Base-by-base conservation (phyloP, 441 rosid genomes). In the Kokia cookei region DNA sequence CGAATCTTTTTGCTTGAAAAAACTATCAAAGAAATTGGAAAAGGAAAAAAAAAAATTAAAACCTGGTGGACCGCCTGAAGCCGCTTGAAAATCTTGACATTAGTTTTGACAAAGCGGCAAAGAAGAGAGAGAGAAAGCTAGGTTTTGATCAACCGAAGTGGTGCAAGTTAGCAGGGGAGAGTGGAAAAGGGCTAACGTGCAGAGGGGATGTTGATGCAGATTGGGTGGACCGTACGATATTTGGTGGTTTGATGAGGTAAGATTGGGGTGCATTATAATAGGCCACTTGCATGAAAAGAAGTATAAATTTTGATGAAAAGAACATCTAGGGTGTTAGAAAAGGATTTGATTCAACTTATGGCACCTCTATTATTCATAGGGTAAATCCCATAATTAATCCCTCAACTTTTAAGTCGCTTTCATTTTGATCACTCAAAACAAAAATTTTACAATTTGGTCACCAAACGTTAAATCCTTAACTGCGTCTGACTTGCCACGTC, bases 11-110 rank as follows among this genome's bases (percentile, higher is more conserved):
- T 4, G 35, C 55, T 40, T 13, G 32, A 32, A 29, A 73, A 12
- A 11, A 27, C 60, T 9, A 50, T 29, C 32, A 29, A 47, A 62
- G 10, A 32, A 73, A 50, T 35, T 12, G 22, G n/a, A 0, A 3
- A 6, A 14, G 26, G 1, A 1, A 6, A 14, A 8, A 29, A 35
- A 29, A 35, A 1, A 53, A 19, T 12, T 19, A 48, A 37, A 73
- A 73, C 76, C 76, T 73, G 70, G 51, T 8, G 73, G 64, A 64
- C 69, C 47, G 50, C 69, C 14, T 13, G 22, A 22, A 55, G 61
- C 59, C 69, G 45, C 67, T 37, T 53, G 60, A 65, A 62, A 32
- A 17, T 42, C 26, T 35, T 24, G 61, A 22, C 51, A 70, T 19
- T 69, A 19, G 12, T 69, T 11, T 50, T 73, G 61, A 62, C 37